Evolutionary conservation across 805 yeast species (phyloP).

Genomic region (Barnettozyma californica): DNA sequence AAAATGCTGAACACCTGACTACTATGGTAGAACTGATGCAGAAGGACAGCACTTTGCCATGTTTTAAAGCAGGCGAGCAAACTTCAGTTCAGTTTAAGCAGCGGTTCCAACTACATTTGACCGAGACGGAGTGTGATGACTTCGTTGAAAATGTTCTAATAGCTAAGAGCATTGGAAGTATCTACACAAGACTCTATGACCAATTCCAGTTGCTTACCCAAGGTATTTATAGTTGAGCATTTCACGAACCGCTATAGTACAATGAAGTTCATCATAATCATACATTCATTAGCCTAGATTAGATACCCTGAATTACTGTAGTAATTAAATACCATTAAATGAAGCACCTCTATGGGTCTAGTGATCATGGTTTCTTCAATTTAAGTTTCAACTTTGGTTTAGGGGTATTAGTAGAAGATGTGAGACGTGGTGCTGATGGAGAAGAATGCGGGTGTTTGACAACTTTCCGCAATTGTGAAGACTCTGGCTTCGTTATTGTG

Average conservation of each 20-base stretch:
- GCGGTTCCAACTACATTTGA: constrained; percentile 71
- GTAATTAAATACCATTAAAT: not conserved
- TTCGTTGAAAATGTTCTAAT: constrained; percentile 77
- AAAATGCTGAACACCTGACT: constrained; percentile 67
- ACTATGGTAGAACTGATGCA: constrained; percentile 92
- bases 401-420: not conserved
- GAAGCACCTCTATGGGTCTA: not conserved
- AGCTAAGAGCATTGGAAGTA: constrained; percentile 77
- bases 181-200: constrained; percentile 89
- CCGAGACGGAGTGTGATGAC: constrained; percentile 64
- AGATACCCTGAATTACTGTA: not conserved
- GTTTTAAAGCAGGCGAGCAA: constrained; percentile 82
- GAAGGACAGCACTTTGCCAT: constrained; percentile 82
- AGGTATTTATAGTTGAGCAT: constrained; percentile 70
- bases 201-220: constrained; percentile 93
- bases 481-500: constrained; percentile 9
- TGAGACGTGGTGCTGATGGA: not conserved
- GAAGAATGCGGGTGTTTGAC: not conserved
- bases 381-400: not conserved
- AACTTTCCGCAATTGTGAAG: not conserved
- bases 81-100: constrained; percentile 77
- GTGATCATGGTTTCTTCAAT: not conserved
- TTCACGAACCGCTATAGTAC: not conserved
- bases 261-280: constrained; percentile 1
- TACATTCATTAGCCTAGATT: not conserved